phyloP scores from a whole-genome alignment of 2,329 filamentous ascomycete genomes.

The Penicillium olsonii region DNA sequence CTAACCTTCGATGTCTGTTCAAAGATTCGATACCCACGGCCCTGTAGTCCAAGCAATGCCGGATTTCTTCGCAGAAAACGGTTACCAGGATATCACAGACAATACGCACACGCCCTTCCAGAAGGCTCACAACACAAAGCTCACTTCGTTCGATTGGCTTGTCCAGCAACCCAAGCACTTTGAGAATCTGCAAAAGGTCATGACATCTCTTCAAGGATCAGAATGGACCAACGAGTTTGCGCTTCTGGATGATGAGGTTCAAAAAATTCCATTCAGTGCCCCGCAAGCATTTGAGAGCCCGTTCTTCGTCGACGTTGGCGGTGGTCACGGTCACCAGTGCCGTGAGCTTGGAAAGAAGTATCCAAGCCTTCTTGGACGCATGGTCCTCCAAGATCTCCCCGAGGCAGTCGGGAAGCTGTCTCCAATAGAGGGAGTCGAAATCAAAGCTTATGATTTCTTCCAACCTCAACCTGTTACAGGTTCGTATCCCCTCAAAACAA shows the following conservation, averaged over 20 bases:
- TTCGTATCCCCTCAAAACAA: too few relatives aligned
- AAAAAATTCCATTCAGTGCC: constrained; percentile 4
- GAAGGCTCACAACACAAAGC: constrained; percentile 30
- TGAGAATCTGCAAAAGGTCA: constrained; percentile 22
- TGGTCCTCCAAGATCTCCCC: constrained; percentile 46
- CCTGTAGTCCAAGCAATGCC: constrained; percentile 23
- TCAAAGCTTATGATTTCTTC: constrained; percentile 20
- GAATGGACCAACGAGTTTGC: constrained; percentile 26
- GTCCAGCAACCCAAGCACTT: constrained; percentile 28
- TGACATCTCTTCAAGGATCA: constrained; percentile 23
- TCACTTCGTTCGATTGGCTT: constrained; percentile 32
- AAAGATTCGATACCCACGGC: constrained; percentile 18
- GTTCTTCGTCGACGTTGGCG: constrained; percentile 47
- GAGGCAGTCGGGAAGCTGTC: constrained; percentile 30
- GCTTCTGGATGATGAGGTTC: constrained; percentile 19
- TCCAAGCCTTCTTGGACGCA: constrained; percentile 33
- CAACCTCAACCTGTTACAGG: constrained; percentile 27
- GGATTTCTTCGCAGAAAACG: constrained; percentile 30
- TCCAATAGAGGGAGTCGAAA: constrained; percentile 30
- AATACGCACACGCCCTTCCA: constrained; percentile 31
- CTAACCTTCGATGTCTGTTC: not conserved
- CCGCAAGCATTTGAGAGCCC: constrained; percentile 16
- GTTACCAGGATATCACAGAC: constrained; percentile 29
- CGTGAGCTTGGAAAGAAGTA: constrained; percentile 32
- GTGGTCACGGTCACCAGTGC: constrained; percentile 45